Conservation (phyloP, 257 asterid genomes). For the Fraxinus cuspidata region DNA sequence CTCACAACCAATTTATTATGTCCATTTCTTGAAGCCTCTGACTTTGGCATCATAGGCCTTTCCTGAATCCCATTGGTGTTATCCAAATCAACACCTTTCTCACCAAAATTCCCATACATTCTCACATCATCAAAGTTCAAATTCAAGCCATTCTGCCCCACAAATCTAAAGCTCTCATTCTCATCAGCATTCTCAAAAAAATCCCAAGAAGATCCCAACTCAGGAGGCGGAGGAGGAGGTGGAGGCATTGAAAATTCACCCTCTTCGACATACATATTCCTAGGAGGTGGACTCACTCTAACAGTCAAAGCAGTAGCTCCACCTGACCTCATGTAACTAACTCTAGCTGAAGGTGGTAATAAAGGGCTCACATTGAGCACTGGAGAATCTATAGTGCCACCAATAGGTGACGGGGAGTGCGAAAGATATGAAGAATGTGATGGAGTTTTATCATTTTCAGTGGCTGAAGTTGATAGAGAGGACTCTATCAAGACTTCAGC, state of each 20-base stretch:
- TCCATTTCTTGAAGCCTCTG: conserved; percentile 32
- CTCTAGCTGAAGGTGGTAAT: conserved; percentile 63
- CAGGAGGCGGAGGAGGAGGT: conserved; percentile 87
- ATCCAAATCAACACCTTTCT: conserved; percentile 35
- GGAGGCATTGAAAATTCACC: conserved; percentile 66
- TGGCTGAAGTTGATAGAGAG: conserved; percentile 55
- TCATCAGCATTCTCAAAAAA: conserved; percentile 76
- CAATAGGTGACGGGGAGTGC: conserved; percentile 63
- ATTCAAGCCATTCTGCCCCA: conserved; percentile 42
- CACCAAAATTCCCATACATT: conserved; percentile 34
- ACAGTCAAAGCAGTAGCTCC: conserved; percentile 69
- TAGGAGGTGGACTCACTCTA: conserved; percentile 48
- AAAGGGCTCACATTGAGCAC: conserved; percentile 73
- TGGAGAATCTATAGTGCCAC: conserved; percentile 72
- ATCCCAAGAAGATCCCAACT: conserved; percentile 73
- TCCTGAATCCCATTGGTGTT: conserved; percentile 39
- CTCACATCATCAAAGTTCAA: conserved; percentile 35
- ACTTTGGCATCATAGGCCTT: conserved; percentile 46
- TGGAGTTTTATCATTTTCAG: conserved; percentile 70
- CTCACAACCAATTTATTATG: conserved; percentile 28
- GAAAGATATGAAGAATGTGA: conserved; percentile 70
- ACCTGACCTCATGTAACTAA: conserved; percentile 85
- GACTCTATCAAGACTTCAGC: conserved; percentile 76
- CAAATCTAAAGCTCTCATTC: conserved; percentile 72
- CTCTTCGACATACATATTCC: conserved; percentile 63